Evolutionary conservation across 2,329 filamentous ascomycete species (phyloP).

Genomic region (Aureobasidium sp.): DNA sequence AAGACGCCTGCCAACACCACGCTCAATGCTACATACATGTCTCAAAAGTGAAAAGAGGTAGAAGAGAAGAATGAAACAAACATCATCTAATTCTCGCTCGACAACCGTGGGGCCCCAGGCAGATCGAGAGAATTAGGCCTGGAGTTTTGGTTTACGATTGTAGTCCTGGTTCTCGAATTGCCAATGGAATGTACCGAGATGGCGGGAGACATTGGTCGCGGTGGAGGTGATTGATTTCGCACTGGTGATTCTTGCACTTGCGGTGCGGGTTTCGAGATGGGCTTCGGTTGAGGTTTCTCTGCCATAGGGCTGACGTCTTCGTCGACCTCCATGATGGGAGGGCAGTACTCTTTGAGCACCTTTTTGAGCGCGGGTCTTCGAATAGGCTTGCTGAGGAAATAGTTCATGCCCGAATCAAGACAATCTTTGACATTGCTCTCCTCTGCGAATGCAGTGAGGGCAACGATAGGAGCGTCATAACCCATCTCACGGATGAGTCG

Average conservation of each 20-base stretch:
- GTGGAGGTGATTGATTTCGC: background rate
- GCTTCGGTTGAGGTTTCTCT: background rate
- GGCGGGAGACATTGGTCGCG: constrained; percentile 2
- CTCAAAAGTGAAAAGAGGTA: background rate
- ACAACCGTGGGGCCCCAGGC: background rate
- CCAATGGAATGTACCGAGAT: background rate
- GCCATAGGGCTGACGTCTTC: constrained; percentile 15
- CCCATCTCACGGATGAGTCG: constrained; percentile 77
- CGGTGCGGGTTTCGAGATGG: background rate
- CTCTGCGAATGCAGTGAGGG: constrained; percentile 81
- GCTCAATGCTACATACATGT: constrained; percentile 3
- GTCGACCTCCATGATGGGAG: constrained; percentile 68
- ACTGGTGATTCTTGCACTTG: background rate
- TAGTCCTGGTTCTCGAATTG: background rate
- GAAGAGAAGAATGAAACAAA: background rate
- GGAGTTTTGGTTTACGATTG: constrained; percentile 7
- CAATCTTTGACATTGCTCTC: constrained; percentile 61
- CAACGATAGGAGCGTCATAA: constrained; percentile 81
- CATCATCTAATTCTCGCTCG: background rate
- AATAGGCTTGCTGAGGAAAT: constrained; percentile 70
- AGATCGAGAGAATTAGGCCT: constrained; percentile 4
- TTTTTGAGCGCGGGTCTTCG: constrained; percentile 77
- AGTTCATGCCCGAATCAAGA: constrained; percentile 85
- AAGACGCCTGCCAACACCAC: constrained; percentile 8
- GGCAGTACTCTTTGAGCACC: constrained; percentile 70